Evolutionary conservation across 164 flowering plant genomes (phyloP).

Genomic region (Amborella trichopoda): DNA sequence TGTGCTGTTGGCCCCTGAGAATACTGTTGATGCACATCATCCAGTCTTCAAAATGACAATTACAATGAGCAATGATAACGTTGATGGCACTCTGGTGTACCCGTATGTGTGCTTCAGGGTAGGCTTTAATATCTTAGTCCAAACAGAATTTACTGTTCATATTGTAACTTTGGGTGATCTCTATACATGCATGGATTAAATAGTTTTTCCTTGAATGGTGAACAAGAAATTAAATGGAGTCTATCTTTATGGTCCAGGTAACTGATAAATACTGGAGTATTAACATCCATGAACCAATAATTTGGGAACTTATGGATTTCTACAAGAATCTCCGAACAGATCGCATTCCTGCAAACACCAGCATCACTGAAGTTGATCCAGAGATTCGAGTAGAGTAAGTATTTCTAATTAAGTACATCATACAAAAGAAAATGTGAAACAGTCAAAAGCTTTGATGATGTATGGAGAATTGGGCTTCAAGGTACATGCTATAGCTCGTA

Average conservation of each 20-base stretch:
- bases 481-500: too few species aligned
- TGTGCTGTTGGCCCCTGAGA: slow-evolving; percentile 83
- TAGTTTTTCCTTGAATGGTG: too few species aligned
- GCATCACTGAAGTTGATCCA: slow-evolving; percentile 77
- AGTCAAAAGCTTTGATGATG: too few species aligned
- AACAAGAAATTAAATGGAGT: too few species aligned
- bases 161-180: too few species aligned
- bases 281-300: slow-evolving; percentile 87
- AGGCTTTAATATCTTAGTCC: too few species aligned
- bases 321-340: slow-evolving; percentile 64
- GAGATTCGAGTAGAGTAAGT: slow-evolving; percentile 87
- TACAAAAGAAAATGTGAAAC: background rate
- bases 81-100: slow-evolving; percentile 69
- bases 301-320: slow-evolving; percentile 80
- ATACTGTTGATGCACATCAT: slow-evolving; percentile 36
- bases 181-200: too few species aligned
- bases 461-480: too few species aligned
- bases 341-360: slow-evolving; percentile 53
- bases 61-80: slow-evolving; percentile 51
- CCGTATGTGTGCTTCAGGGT: slow-evolving; percentile 88
- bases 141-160: too few species aligned
- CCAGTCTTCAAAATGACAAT: slow-evolving; percentile 88
- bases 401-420: background rate
- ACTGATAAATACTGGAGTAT: slow-evolving; percentile 79
- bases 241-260: too few species aligned